Percentiles rank a stretch among this genome's conserved stretches.
phyloP scores from a whole-genome alignment of 1,284 basidiomycete genomes.

The Coniferiporia weirii region DNA sequence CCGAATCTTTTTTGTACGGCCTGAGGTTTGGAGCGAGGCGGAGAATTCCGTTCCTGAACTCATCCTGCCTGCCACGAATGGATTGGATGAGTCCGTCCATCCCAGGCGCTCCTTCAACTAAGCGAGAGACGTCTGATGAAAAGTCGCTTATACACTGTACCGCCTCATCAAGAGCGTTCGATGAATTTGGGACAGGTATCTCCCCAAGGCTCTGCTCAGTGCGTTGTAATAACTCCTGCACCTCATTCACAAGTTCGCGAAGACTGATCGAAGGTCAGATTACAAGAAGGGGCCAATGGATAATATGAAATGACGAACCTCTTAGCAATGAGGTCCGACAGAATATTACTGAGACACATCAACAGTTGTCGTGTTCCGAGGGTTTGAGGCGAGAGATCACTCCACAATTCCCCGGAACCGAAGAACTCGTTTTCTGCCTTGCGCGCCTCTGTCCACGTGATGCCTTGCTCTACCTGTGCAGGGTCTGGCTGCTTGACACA shows the following conservation, averaged over 20 bases:
- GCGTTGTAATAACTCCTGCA: constrained; percentile 39
- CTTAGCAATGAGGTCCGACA: constrained; percentile 54
- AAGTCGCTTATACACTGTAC: constrained; percentile 43
- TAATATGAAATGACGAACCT: constrained; percentile 29
- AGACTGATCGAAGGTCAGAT: constrained; percentile 41
- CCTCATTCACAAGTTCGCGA: constrained; percentile 50
- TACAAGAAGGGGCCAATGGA: constrained; percentile 22
- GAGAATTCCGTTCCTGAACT: constrained; percentile 44
- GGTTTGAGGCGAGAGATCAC: constrained; percentile 41
- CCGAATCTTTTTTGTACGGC: constrained; percentile 26
- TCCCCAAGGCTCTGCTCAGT: constrained; percentile 32
- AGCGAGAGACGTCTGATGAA: constrained; percentile 36
- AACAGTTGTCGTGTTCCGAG: constrained; percentile 53
- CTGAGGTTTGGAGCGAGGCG: constrained; percentile 47
- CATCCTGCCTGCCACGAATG: constrained; percentile 44
- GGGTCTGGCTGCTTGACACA: constrained; percentile 65
- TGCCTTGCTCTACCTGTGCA: constrained; percentile 29
- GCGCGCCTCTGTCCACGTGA: constrained; percentile 58
- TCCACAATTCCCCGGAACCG: constrained; percentile 50
- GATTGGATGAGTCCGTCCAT: constrained; percentile 47
- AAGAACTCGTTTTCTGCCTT: constrained; percentile 66
- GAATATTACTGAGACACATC: constrained; percentile 44
- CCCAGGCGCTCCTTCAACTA: constrained; percentile 48
- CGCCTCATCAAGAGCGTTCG: constrained; percentile 52
- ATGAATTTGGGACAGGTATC: constrained; percentile 49